Evolutionary conservation across 2,329 filamentous ascomycete genomes (phyloP), one percentile per base, ranked within the genome.

Genomic region (Botrytis fragariae): DNA sequence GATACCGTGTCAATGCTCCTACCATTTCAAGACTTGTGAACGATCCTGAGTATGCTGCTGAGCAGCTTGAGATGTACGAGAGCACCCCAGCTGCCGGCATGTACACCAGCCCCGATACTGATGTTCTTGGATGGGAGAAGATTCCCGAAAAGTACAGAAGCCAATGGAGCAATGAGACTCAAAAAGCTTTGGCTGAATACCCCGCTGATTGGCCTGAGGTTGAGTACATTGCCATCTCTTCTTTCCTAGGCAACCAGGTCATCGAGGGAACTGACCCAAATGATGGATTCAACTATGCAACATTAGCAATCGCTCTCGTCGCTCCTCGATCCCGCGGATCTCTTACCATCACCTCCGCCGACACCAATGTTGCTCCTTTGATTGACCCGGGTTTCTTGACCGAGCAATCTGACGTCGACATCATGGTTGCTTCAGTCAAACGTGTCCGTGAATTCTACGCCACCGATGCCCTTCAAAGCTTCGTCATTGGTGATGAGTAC

Each of bases 331-430:
- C 84, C 0, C 82, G 83, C 0, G 86, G 86, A 7, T 85, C 80
- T 63, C 78, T 87, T 2, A 84, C 82, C 0, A 81, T 87, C n/a
- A 68, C 70, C 0, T 83, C 82, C 0, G 69, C 77, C n/a, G 79
- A 82, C 22, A 82, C 79, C 0, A 74, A 76, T 0, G 81, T 83
- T 32, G 76, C 78, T 1, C 86, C 86, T 0, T n/a, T 75, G 22
- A 76, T 84, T 20, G 81, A 86, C 74, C 83, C 84, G 1, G 84
- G 84, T 75, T 88, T 83, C 81, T 79, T 88, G 1, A 79, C 79
- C 2, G 80, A 83, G 16, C 81, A 82, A 14, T 79, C 81, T 1
- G 86, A 88, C 59, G 76, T 82, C 37, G 83, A 86, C 22, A 78
- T 87, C 4, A 83, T 82, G 6, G 75, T 88, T 16, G 82, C 83